phyloP scores from a whole-genome alignment of 2,329 filamentous ascomycete genomes.

The Elsinoe batatas region DNA sequence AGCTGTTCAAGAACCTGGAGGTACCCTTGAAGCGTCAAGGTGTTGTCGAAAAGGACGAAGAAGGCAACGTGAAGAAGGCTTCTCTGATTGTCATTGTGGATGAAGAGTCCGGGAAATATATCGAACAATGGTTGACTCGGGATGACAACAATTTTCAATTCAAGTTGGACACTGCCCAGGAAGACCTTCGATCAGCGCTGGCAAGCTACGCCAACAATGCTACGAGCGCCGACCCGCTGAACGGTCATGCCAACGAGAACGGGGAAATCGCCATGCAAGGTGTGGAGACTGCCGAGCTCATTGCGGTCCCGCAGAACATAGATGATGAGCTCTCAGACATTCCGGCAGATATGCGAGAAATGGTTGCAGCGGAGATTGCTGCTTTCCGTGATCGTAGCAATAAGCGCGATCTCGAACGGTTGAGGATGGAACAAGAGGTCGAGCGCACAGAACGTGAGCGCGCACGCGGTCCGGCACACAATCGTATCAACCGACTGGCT shows the following conservation, averaged over 20 bases:
- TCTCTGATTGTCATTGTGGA: slow-evolving; percentile 49
- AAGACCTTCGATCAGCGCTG: slow-evolving; percentile 40
- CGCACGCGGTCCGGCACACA: slow-evolving; percentile 44
- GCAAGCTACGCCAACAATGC: slow-evolving; percentile 11
- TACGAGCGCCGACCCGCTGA: slow-evolving; percentile 25
- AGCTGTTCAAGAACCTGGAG: slow-evolving; percentile 71
- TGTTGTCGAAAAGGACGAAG: slow-evolving; percentile 32
- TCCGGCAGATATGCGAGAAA: slow-evolving; percentile 89
- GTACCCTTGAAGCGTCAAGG: slow-evolving; percentile 69
- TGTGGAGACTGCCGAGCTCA: slow-evolving; percentile 63
- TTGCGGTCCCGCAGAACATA: slow-evolving; percentile 66
- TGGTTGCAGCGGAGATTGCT: slow-evolving; percentile 85
- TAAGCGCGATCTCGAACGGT: slow-evolving; percentile 74
- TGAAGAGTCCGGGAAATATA: slow-evolving; percentile 69
- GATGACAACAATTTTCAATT: slow-evolving; percentile 53
- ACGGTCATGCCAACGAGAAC: slow-evolving; percentile 24
- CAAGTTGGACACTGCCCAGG: slow-evolving; percentile 59
- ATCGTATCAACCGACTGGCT: slow-evolving; percentile 56
- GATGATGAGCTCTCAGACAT: slow-evolving; percentile 96
- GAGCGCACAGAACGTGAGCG: slow-evolving; percentile 74
- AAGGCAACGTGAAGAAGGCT: slow-evolving; percentile 28
- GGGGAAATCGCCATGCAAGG: slow-evolving; percentile 54
- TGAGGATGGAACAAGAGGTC: slow-evolving; percentile 82
- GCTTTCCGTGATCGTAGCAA: slow-evolving; percentile 90
- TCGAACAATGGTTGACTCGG: slow-evolving; percentile 66